phyloP scores from a whole-genome alignment of 2,329 filamentous ascomycete genomes.

The Leptographium wingfieldii region DNA sequence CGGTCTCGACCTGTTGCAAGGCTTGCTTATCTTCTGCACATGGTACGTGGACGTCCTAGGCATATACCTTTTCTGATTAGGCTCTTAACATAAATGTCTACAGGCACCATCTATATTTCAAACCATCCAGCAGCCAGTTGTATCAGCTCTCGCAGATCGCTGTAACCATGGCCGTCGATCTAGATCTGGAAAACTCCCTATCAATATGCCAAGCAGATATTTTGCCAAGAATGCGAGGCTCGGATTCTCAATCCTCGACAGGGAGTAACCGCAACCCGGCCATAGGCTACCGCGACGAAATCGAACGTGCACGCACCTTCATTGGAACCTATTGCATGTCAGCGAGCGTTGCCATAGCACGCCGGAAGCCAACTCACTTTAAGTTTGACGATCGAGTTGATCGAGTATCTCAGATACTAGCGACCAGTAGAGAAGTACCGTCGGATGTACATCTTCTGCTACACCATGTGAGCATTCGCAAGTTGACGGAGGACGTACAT shows the following conservation, averaged over 20 bases:
- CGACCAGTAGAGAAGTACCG: slow-evolving; percentile 1
- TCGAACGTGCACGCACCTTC: slow-evolving; percentile 11
- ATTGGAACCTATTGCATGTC: slow-evolving; percentile 13
- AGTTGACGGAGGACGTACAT: slow-evolving; percentile 12
- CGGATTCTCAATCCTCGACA: not conserved
- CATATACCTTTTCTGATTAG: not conserved
- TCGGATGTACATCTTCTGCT: slow-evolving; percentile 10
- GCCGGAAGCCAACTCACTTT: slow-evolving; percentile 13
- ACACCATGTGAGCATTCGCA: slow-evolving; percentile 10
- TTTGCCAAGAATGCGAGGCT: not conserved
- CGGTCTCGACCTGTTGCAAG: slow-evolving; percentile 14
- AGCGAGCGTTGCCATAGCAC: slow-evolving; percentile 9
- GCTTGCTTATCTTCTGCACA: slow-evolving; percentile 13
- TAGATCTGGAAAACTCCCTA: slow-evolving; percentile 7
- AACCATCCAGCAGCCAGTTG: slow-evolving; percentile 10
- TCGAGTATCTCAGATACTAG: slow-evolving; percentile 9
- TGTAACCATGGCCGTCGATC: slow-evolving; percentile 11
- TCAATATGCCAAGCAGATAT: not conserved
- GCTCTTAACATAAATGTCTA: not conserved
- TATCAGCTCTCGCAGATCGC: slow-evolving; percentile 14
- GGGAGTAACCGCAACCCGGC: not conserved
- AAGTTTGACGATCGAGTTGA: slow-evolving; percentile 10
- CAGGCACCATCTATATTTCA: slow-evolving; percentile 13
- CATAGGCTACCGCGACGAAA: slow-evolving; percentile 4
- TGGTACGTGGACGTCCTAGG: slow-evolving; percentile 7